A percentile compares a stretch with the other conserved stretches of the same genome.
phyloP scores from a whole-genome alignment of 2,329 filamentous ascomycete species.

The Aureobasidium sp. region DNA sequence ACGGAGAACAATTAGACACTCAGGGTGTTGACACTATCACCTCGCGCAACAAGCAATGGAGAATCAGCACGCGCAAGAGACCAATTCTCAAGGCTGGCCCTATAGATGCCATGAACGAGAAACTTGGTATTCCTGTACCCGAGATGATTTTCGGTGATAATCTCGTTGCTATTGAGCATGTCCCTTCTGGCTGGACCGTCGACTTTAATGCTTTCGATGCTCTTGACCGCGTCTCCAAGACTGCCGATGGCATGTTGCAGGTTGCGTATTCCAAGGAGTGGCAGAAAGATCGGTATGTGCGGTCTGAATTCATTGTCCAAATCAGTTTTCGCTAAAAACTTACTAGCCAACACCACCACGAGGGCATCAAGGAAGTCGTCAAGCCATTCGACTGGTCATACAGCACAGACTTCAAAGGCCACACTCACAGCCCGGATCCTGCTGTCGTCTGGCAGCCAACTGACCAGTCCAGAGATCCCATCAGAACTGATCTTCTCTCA shows the following conservation, averaged over 20 bases:
- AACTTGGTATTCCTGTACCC: slow-evolving; percentile 77
- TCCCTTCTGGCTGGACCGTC: slow-evolving; percentile 68
- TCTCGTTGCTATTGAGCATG: slow-evolving; percentile 66
- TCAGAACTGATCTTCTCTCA: slow-evolving; percentile 81
- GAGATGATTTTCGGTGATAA: slow-evolving; percentile 99
- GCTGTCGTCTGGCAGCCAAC: slow-evolving; percentile 24
- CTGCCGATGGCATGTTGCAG: slow-evolving; percentile 80
- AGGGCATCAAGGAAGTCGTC: slow-evolving; percentile 86
- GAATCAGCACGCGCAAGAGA: slow-evolving; percentile 74
- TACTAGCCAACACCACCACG: slow-evolving; percentile 65
- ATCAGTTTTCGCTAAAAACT: not conserved
- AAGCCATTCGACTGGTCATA: slow-evolving; percentile 99
- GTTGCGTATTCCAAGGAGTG: slow-evolving; percentile 90
- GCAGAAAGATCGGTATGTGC: slow-evolving; percentile 59
- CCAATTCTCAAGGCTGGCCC: slow-evolving; percentile 89
- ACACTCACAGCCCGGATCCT: slow-evolving; percentile 34
- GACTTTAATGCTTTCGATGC: slow-evolving; percentile 81
- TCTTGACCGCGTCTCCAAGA: slow-evolving; percentile 89
- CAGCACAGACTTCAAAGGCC: slow-evolving; percentile 78
- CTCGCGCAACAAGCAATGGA: slow-evolving; percentile 27
- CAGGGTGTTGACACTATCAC: slow-evolving; percentile 20
- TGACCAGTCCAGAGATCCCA: slow-evolving; percentile 42
- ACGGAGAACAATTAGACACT: slow-evolving; percentile 2
- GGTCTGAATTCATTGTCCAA: slow-evolving; percentile 30
- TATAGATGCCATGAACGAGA: slow-evolving; percentile 76